Evolutionary conservation across 2,329 filamentous ascomycete species (phyloP), one percentile per base, ranked within the genome.

Genomic region (Fusarium aywerte): DNA sequence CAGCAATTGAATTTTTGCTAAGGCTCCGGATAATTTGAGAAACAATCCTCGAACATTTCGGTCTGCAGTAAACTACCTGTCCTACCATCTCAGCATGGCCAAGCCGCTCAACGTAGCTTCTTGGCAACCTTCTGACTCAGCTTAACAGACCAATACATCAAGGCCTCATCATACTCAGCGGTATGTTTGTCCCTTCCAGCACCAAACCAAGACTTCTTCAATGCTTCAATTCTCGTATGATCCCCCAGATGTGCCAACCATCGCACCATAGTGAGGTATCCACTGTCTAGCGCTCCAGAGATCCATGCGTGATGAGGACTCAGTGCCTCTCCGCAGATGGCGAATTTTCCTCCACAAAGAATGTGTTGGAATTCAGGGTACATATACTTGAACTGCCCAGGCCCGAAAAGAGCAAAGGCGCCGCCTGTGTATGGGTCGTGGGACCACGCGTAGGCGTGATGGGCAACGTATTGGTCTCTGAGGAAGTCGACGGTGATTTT

Each of bases 281-380:
- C 76, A 21, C 77, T 79, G 32, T 81, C 77, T 0, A 81, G 59
- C 0, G 78, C 71, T 1, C 80, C 79, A 0, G 74, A 73, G 10
- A 81, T 75, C 80, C 80, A 82, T 0, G 76, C 79, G 27, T 81
- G 80, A 20, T 81, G 75, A 0, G 71, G 67, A 11, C 75, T 77
- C 0, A 74, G 49, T 0, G 79, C 78, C 58, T 81, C 80, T 11
- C 80, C 80, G 7, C 74, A 71, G 10, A 81, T 71, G 18, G 76
- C 63, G 2, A 80, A 69, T 7, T 73, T 73, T 1, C 74, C 68
- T 2, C 74, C 61, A 1, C 74, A 75, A 13, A 71, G 58, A 0
- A 73, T 68, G 7, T 62, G 62, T 20, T 67, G 61, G 16, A 81
- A 70, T 3, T 69, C 49, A 0, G 77, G 76, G 40, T 77, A 80